Evolutionary conservation across 495 filamentous ascomycete genomes (phyloP), one percentile per base, ranked within the genome.

Genomic region (Jackrogersella minutella): DNA sequence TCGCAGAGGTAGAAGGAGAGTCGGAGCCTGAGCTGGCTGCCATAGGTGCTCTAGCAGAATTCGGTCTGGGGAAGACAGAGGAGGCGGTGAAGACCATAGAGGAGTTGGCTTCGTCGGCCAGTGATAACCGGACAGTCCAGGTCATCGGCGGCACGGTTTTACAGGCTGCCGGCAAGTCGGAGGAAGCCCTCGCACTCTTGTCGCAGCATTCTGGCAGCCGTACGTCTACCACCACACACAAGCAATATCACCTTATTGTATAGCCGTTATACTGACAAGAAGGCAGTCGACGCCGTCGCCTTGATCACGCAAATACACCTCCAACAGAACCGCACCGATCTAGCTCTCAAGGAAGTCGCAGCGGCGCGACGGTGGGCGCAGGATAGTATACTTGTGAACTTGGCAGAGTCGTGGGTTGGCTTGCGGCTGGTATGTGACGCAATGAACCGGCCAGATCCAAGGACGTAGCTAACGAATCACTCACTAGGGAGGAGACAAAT

Each of bases 371-470:
- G 91, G 75, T 98, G 93, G 92, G 95, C 93, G 3, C 95, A 99
- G 78, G 95, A 99, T 75, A 95, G 89, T 68, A 79, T 97, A 28
- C 84, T 97, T 36, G 91, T 98, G 62, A 99, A 99, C 75, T 76
- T 99, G 56, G 94, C 93, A 31, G 95, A 99, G 77, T 91, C 91
- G 8, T 99, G 94, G 94, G 90, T 97, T 71, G 94, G 92, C 5
- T 76, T 97, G 79, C 83, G 94, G 73, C 76, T 95, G 77, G 93
- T 96, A 84, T 41, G 88, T 86, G 43, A 19, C 22, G n/a, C 24
- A 22, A 43, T 16, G 3, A 2, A 57, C 3, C 13, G 28, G 22
- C 22, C 4, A 19, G n/a, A 17, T 30, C 2, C 13, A 17, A 54
- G 16, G 60, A 28, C 22, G 30, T 24, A 9, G 46, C 28, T 69